Evolutionary conservation across 164 flowering plant genomes (phyloP), one percentile per base, ranked within the genome.

Genomic region (Liriodendron chinense): DNA sequence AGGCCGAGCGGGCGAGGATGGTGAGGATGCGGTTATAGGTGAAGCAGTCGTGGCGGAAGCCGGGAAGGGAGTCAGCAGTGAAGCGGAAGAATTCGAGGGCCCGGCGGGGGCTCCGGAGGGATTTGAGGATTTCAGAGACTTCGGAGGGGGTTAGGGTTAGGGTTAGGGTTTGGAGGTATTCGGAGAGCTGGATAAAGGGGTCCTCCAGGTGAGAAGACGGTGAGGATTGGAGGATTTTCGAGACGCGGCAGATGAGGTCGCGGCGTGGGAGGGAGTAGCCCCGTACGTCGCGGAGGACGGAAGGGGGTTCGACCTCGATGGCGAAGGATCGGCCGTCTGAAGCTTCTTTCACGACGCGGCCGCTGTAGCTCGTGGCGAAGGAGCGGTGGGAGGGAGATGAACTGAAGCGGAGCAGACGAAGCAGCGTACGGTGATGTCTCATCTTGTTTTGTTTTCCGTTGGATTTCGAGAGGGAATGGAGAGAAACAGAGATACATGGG

Each of bases 251-350:
- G 80, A 96, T 83, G 68, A 96, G 89, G 82, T 89, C 87, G 25
- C 86, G 94, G 77, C 99, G 96, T 14, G 95, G 99, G 70, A 93
- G 85, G 23, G 87, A 77, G 82, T 91, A 89, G 82, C 98, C 99
- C 28, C 90, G 85, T 24, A 76, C 2, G 82, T 93, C 96, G 78
- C 80, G 57, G 50, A 80, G 81, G 64, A 82, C 67, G 34, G 77
- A 64, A 7, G 87, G 89, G 56, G 87, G 1, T 7, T 78, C 79
- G 75, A 93, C 84, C 75, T 85, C 65, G 76, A 85, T 87, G 73
- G 91, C 78, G 68, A 92, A 76, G 4, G 84, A 69, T 25, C 87
- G 89, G 73, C 94, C 94, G 43, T 86, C 81, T 14, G 82, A 64
- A 73, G 90, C 78, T 34, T 85, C 70, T 23, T 80, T 75, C 47